Percentiles rank a stretch among this genome's conserved stretches.
Evolutionary conservation across 2,329 filamentous ascomycete species (phyloP).

Genomic region (Diaporthe sp.): DNA sequence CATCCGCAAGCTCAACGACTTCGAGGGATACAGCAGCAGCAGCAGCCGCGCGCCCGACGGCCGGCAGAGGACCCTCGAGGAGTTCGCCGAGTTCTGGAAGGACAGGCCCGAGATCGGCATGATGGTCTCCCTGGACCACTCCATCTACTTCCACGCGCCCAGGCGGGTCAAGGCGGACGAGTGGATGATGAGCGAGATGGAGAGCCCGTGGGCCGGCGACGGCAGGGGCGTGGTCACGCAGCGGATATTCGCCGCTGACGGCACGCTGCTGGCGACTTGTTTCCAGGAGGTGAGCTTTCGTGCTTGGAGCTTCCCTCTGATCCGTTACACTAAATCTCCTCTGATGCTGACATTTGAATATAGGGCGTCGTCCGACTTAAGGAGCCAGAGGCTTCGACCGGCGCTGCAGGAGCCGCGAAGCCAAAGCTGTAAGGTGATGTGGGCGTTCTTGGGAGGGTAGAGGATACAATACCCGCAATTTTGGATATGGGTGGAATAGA

Average conservation of each 20-base stretch:
- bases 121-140: slow-evolving; percentile 87
- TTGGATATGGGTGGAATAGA: background rate
- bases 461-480: background rate
- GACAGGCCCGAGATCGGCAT: slow-evolving; percentile 78
- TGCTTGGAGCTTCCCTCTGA: too few species aligned
- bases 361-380: slow-evolving; percentile 39
- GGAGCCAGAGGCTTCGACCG: slow-evolving; percentile 19
- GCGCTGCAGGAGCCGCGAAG: background rate
- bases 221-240: slow-evolving; percentile 83
- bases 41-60: slow-evolving; percentile 41
- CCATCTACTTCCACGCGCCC: slow-evolving; percentile 77
- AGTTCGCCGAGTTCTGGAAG: slow-evolving; percentile 60
- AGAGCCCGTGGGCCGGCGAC: slow-evolving; percentile 84
- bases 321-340: too few species aligned
- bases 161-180: slow-evolving; percentile 72
- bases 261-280: slow-evolving; percentile 82
- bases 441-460: background rate
- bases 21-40: slow-evolving; percentile 52
- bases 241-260: slow-evolving; percentile 79
- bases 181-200: slow-evolving; percentile 86
- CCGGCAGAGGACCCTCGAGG: slow-evolving; percentile 52
- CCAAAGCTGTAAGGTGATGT: slow-evolving; percentile 33
- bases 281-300: slow-evolving; percentile 86
- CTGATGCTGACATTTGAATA: background rate
- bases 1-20: slow-evolving; percentile 56